Conservation (phyloP, 345 rosid genomes). For the Gossypium thurberi region DNA sequence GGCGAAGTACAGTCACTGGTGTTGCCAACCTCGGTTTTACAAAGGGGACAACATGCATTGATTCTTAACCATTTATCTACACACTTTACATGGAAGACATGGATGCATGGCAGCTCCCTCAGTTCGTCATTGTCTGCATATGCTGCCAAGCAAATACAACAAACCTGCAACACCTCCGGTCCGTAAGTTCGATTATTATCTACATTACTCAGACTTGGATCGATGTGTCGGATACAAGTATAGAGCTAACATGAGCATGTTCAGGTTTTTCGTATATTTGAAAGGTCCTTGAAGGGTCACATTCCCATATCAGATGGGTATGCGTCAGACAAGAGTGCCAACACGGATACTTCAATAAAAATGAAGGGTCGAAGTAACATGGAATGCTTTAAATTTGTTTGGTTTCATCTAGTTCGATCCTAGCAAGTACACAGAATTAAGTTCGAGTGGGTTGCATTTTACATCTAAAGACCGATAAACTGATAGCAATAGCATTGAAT, state of each 20-base stretch:
- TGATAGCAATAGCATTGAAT: background rate
- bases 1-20: conserved; percentile 22
- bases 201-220: background rate
- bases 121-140: conserved; percentile 59
- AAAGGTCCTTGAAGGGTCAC: too few relatives aligned
- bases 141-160: conserved; percentile 66
- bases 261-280: too few relatives aligned
- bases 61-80: conserved; percentile 76
- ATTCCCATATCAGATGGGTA: background rate
- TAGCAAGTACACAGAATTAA: background rate
- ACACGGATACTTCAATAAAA: background rate
- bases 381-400: background rate
- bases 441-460: background rate
- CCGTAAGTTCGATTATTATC: background rate
- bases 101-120: conserved; percentile 59
- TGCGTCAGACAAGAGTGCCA: background rate
- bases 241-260: too few relatives aligned
- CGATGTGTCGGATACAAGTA: too few relatives aligned
- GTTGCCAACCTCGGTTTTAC: conserved; percentile 55
- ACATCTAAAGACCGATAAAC: conserved; percentile 3
- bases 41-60: conserved; percentile 75
- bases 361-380: too few relatives aligned
- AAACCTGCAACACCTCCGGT: conserved; percentile 30
- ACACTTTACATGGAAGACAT: conserved; percentile 61
- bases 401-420: background rate